Evolutionary conservation across 192 early-diverging fungal species (phyloP), one percentile per base, ranked within the genome.

Genomic region (Entrophospora sp.): DNA sequence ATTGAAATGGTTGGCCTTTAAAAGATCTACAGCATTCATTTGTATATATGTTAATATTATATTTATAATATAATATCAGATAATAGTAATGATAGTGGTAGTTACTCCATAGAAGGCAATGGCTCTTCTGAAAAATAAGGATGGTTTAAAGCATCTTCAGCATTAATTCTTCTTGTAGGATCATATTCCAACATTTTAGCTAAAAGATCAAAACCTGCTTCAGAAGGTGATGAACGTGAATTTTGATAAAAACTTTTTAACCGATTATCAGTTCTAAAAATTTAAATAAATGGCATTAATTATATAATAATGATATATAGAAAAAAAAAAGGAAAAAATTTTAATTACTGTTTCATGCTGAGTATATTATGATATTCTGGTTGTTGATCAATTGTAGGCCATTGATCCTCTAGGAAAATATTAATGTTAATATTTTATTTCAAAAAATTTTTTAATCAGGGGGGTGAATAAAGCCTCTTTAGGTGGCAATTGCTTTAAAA

Each of bases 121-220:
- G 81, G 81, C 30, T 83, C 88, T 61, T 95, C 93, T 37, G 67
- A 72, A 71, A 95, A 95, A 63, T 93, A 99, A 12, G 94, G 89
- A 66, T 99, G 96, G 12, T 84, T 74, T 8, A 99, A 71, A 0
- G 93, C 96, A 49, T 93, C 85, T 61, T 92, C 86, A 0, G 96
- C 96, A 0, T 91, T 87, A 36, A 99, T 99, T 1, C 96, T 73
- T 65, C 87, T 79, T 16, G 73, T 68, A 0, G 96, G 96, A 75
- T 99, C 92, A 64, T 89, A 90, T 0, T 83, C 80, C 24, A 99
- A 77, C 75, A 99, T 52, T 25, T 73, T 69, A 2, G 78, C 67
- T 68, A 97, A 68, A 45, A 99, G 74, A 65, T 97, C 91, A 18
- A 90, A 68, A 1, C 92, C 94, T 48, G 73, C 78, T 36, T 87